phyloP scores from a whole-genome alignment of 495 filamentous ascomycete genomes.

The Mytilinidion resinicola region DNA sequence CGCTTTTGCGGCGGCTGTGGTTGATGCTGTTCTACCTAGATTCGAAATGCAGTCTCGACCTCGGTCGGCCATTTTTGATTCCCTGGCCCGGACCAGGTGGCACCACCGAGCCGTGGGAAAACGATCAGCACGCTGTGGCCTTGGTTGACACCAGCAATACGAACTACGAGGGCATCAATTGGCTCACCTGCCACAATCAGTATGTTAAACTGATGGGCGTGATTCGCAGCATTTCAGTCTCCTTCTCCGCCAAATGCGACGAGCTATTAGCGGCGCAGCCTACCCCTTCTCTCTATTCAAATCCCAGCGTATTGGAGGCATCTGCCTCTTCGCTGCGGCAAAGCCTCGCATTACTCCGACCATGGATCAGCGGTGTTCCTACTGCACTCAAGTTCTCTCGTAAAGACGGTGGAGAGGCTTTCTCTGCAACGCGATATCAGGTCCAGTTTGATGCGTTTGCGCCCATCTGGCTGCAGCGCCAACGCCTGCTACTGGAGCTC shows the following conservation, averaged over 20 bases:
- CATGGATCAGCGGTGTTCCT: constrained; percentile 41
- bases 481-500: constrained; percentile 47
- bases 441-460: constrained; percentile 40
- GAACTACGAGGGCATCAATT: constrained; percentile 23
- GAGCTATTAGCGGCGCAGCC: constrained; percentile 11
- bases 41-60: constrained; percentile 44
- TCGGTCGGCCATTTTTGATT: constrained; percentile 44
- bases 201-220: constrained; percentile 38
- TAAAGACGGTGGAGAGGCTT: constrained; percentile 34
- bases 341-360: constrained; percentile 23
- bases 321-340: constrained; percentile 32
- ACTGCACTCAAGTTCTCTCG: constrained; percentile 37
- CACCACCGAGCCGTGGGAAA: constrained; percentile 36
- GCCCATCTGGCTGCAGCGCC: constrained; percentile 43
- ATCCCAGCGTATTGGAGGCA: constrained; percentile 14
- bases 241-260: constrained; percentile 34
- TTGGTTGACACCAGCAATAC: constrained; percentile 12
- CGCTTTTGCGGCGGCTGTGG: constrained; percentile 47
- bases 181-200: constrained; percentile 37
- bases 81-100: constrained; percentile 28
- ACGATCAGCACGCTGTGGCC: background rate
- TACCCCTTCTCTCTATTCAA: constrained; percentile 27
- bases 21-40: constrained; percentile 48
- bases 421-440: constrained; percentile 39
- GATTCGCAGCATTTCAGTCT: constrained; percentile 35